Percentiles rank a stretch among this genome's conserved stretches.
These are phyloP conservation scores for Phytophthora quininea DNA, from an alignment of 352 stramenopile species.

Conservation along the genomic window DNA sequence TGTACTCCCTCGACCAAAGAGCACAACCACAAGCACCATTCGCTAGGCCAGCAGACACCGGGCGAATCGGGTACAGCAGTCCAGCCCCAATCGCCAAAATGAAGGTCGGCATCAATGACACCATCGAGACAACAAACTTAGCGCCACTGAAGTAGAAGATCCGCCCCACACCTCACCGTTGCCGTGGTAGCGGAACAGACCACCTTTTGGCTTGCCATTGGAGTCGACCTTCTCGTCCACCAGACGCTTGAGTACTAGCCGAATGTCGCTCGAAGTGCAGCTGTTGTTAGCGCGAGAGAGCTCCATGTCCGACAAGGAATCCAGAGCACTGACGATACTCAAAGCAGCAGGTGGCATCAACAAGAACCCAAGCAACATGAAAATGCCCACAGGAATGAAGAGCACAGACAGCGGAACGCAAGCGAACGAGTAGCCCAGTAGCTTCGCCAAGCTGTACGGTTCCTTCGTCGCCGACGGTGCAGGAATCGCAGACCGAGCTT, in stretches of 20 bases:
- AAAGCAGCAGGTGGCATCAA: conserved; percentile 57
- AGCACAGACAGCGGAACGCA: conserved; percentile 64
- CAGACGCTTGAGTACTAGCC: conserved; percentile 66
- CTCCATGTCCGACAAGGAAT: conserved; percentile 79
- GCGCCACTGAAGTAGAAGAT: conserved; percentile 72
- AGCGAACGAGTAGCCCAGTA: conserved; percentile 64
- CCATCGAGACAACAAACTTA: conserved; percentile 70
- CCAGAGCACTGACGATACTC: conserved; percentile 59
- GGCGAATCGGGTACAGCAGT: conserved; percentile 64
- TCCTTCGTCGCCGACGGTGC: conserved; percentile 19
- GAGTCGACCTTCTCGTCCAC: conserved; percentile 41
- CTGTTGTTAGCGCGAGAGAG: conserved; percentile 79
- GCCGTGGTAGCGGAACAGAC: conserved; percentile 65
- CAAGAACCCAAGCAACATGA: conserved; percentile 66
- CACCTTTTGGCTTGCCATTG: conserved; percentile 34
- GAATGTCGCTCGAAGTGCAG: conserved; percentile 48
- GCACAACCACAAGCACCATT: conserved; percentile 51
- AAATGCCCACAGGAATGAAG: conserved; percentile 59
- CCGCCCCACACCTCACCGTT: conserved; percentile 64
- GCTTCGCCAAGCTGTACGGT: conserved; percentile 64
- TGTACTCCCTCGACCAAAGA: conserved; percentile 76
- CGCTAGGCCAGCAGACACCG: conserved; percentile 46
- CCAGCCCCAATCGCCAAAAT: conserved; percentile 54
- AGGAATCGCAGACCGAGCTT: conserved; percentile 16
- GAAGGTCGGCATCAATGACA: conserved; percentile 60